A percentile compares a stretch with the other conserved stretches of the same genome.
These are phyloP conservation scores for Cladosporium sp. DNA, from an alignment of 2,329 filamentous ascomycete genomes.

Conservation along the genomic window DNA sequence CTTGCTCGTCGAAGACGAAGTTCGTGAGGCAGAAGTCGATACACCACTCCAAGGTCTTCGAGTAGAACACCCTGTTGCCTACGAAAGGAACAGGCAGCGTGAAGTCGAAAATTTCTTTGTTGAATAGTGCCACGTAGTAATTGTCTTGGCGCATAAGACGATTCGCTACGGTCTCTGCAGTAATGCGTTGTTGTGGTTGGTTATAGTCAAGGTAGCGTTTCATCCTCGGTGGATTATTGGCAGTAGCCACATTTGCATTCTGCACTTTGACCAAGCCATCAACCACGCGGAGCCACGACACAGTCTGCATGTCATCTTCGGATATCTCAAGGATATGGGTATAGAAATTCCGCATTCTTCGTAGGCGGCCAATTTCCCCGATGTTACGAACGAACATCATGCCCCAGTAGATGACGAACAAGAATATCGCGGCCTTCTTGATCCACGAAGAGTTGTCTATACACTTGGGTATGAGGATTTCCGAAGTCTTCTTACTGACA, in stretches of 20 bases:
- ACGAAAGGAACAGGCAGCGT: constrained; percentile 82
- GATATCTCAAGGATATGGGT: constrained; percentile 76
- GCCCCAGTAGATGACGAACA: constrained; percentile 81
- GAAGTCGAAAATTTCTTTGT: constrained; percentile 90
- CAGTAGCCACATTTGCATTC: constrained; percentile 84
- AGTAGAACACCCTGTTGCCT: constrained; percentile 75
- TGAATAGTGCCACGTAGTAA: constrained; percentile 93
- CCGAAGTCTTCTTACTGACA: constrained; percentile 57
- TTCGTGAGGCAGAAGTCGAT: constrained; percentile 86
- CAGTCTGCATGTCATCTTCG: constrained; percentile 83
- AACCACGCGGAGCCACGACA: constrained; percentile 90
- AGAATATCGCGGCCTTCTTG: constrained; percentile 76
- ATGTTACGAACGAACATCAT: constrained; percentile 72
- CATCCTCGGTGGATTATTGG: constrained; percentile 55
- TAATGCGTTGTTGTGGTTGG: constrained; percentile 68
- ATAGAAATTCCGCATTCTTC: constrained; percentile 82
- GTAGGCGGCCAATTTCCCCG: constrained; percentile 54
- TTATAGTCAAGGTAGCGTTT: constrained; percentile 58
- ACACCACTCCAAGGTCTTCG: constrained; percentile 87
- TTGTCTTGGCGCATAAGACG: constrained; percentile 95
- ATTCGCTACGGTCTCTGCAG: constrained; percentile 96
- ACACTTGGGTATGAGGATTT: constrained; percentile 69
- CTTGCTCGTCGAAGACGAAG: constrained; percentile 85
- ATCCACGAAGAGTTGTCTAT: constrained; percentile 67
- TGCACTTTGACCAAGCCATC: constrained; percentile 77